phyloP scores from a whole-genome alignment of 768 basidiomycete species.

The Crepidotus variabilis region DNA sequence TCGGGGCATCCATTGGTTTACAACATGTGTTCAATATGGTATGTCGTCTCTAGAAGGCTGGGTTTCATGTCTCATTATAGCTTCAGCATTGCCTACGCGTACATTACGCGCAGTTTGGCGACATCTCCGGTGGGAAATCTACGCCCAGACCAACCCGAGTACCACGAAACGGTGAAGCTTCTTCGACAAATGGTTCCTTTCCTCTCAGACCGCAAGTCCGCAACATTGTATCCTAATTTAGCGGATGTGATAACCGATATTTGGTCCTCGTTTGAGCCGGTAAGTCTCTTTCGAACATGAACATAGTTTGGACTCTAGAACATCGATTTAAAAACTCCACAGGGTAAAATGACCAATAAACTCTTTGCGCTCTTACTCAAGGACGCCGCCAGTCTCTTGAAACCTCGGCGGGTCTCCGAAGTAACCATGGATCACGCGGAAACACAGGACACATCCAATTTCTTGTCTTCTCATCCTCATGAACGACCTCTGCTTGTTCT shows the following conservation, averaged over 20 bases:
- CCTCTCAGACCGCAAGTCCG: slow-evolving; percentile 56
- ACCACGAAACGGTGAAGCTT: slow-evolving; percentile 40
- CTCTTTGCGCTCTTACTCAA: slow-evolving; percentile 50
- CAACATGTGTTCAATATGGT: slow-evolving; percentile 70
- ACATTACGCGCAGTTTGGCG: slow-evolving; percentile 58
- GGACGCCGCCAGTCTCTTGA: slow-evolving; percentile 53
- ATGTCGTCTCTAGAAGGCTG: slow-evolving; percentile 23
- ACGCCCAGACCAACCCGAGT: slow-evolving; percentile 36
- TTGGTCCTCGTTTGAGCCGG: slow-evolving; percentile 62
- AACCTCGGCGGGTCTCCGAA: slow-evolving; percentile 37
- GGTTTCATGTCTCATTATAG: slow-evolving; percentile 2
- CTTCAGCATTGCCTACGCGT: slow-evolving; percentile 65
- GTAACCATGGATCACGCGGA: slow-evolving; percentile 8
- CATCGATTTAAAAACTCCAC: slow-evolving; percentile 5
- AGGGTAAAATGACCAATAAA: slow-evolving; percentile 35
- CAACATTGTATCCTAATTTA: slow-evolving; percentile 45
- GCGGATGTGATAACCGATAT: slow-evolving; percentile 54
- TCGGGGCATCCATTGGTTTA: slow-evolving; percentile 49
- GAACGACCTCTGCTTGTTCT: slow-evolving; percentile 40
- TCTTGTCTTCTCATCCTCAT: slow-evolving; percentile 35
- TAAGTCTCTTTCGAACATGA: slow-evolving; percentile 30
- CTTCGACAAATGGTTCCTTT: slow-evolving; percentile 62
- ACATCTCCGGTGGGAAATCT: slow-evolving; percentile 52
- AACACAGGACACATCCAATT: slow-evolving; percentile 8
- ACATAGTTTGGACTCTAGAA: slow-evolving; percentile 3